Base-by-base conservation (phyloP, 768 basidiomycete species). In the Gloeopeniophorella convolvens region DNA sequence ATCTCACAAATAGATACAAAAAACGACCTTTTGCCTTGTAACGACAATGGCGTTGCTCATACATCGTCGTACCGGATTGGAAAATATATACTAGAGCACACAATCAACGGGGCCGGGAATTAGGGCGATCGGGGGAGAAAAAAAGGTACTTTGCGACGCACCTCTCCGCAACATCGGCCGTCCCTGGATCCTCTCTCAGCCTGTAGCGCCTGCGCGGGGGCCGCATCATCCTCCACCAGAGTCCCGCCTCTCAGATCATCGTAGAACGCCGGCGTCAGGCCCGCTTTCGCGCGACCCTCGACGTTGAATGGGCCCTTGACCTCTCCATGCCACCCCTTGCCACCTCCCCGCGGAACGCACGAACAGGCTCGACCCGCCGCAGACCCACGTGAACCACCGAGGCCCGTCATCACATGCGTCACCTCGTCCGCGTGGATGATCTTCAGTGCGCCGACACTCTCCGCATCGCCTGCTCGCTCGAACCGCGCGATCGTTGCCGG, bases 231-330 rank as follows among this genome's bases (percentile, higher is more conserved):
- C 10, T 20, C 52, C 45, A 35, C 41, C 16, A 36, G 45, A 71
- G 80, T 72, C 63, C 83, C 80, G 3, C 87, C 89, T 37, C 66
- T 72, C 55, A 92, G 64, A 53, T 79, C 73, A 62, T 84, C 79
- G 62, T 90, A 92, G 62, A 83, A 92, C 23, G 78, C 82, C 30
- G 63, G 69, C 5, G 75, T 80, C 71, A 92, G 63, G 9, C 89
- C 87, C 1, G 88, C 89, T 64, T 74, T 80, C 62, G 79, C 78
- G 42, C 89, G 68, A 56, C 83, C 88, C 33, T 75, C 77, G 2
- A 74, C 75, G 66, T 90, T 90, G 65, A 90, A 92, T n/a, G 88
- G 88, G 0, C 88, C 88, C 60, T 82, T 83, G 21, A 87, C 70
- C 42, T 80, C 79, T 0, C 89, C 88, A 31, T 74, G 69, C 76